Conservation (phyloP, 2,329 filamentous ascomycete species). For the Fulvia fulva region DNA sequence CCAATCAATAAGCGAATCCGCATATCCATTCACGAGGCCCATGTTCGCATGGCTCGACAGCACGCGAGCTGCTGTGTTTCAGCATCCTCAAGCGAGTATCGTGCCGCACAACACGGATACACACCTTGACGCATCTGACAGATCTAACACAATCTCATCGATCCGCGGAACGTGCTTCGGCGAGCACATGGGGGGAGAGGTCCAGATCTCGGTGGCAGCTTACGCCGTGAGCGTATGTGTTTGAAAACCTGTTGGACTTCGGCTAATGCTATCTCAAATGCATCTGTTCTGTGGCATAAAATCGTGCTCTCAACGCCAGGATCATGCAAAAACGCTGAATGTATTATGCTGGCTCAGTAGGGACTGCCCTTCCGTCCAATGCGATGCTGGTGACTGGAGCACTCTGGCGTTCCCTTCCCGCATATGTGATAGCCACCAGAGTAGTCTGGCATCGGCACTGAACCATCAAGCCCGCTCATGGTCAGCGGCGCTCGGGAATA, state of each 20-base stretch:
- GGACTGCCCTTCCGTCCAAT: too few relatives aligned
- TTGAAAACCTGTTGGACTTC: background rate
- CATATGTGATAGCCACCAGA: background rate
- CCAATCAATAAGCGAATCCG: constrained; percentile 4
- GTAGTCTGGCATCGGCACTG: background rate
- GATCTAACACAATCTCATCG: background rate
- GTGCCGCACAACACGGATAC: background rate
- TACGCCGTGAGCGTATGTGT: background rate
- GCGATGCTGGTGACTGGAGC: too few relatives aligned
- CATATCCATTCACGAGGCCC: background rate
- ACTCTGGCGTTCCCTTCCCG: background rate
- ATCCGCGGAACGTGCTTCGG: background rate
- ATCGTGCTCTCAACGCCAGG: background rate
- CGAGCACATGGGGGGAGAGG: background rate
- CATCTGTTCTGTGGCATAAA: background rate
- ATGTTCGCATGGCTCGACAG: background rate
- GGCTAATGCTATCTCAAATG: background rate
- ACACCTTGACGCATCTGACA: background rate
- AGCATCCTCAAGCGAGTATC: background rate
- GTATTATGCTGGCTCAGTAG: background rate
- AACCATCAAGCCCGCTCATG: background rate
- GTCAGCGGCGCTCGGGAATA: constrained; percentile 7
- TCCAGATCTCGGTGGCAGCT: background rate
- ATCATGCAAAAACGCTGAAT: background rate
- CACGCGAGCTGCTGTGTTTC: background rate